phyloP scores from a whole-genome alignment of 331 rosid genomes.

The Telfairia occidentalis region DNA sequence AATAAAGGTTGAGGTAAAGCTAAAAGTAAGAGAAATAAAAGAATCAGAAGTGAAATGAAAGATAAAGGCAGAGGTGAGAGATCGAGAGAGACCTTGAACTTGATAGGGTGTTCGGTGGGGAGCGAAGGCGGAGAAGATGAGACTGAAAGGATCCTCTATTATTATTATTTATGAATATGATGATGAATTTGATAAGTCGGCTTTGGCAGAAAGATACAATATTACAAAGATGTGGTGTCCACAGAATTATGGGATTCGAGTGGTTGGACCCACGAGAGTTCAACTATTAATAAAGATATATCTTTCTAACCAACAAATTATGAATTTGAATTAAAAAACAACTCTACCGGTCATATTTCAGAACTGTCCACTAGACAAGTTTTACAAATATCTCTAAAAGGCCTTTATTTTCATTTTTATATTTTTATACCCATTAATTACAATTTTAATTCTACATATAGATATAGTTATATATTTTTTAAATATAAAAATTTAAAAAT shows the following conservation, averaged over 20 bases:
- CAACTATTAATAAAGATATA: too few relatives aligned
- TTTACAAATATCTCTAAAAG: too few relatives aligned
- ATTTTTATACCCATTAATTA: too few relatives aligned
- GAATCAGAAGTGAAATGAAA: neutral
- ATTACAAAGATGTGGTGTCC: neutral
- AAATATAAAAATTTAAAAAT: too few relatives aligned
- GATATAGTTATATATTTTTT: too few relatives aligned
- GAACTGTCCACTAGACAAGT: too few relatives aligned
- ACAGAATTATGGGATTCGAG: neutral
- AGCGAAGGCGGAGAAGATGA: neutral
- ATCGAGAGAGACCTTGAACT: neutral
- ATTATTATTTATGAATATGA: neutral
- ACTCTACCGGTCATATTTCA: too few relatives aligned
- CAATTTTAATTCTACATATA: too few relatives aligned
- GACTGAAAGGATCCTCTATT: neutral
- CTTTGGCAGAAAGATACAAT: neutral
- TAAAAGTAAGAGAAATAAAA: neutral
- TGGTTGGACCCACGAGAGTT: too few relatives aligned
- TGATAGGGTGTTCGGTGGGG: neutral
- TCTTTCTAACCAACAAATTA: too few relatives aligned
- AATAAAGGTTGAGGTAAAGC: neutral
- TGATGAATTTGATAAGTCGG: neutral
- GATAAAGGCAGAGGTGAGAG: neutral
- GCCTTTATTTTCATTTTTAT: too few relatives aligned
- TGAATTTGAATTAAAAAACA: too few relatives aligned